A percentile compares a stretch with the other conserved stretches of the same genome.
phyloP scores from a whole-genome alignment of 768 basidiomycete genomes.

The Naganishia antarctica region DNA sequence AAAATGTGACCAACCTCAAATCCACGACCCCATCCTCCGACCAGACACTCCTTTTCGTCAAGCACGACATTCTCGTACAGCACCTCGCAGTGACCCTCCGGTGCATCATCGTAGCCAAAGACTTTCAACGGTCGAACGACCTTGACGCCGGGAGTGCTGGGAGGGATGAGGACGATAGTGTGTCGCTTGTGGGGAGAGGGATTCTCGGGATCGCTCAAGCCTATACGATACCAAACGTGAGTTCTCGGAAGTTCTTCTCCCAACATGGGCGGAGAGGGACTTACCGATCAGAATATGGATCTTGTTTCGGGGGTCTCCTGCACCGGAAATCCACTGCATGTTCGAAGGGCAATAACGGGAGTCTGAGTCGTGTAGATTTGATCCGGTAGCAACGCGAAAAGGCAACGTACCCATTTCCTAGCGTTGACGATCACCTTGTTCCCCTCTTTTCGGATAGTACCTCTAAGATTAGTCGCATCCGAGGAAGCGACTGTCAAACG shows the following conservation, averaged over 20 bases:
- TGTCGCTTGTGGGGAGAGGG: constrained; percentile 73
- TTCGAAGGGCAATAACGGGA: too few relatives aligned
- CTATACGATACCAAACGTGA: too few relatives aligned
- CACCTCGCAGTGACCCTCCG: constrained; percentile 94
- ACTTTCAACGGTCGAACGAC: constrained; percentile 88
- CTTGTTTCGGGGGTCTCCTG: constrained; percentile 82
- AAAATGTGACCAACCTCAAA: constrained; percentile 63
- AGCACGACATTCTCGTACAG: constrained; percentile 91
- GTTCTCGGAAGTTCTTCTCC: neutral
- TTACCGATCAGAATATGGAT: constrained; percentile 93
- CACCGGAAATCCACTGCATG: constrained; percentile 90
- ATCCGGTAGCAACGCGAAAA: too few relatives aligned
- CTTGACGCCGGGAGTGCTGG: constrained; percentile 77
- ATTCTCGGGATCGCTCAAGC: constrained; percentile 71
- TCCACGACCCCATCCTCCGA: constrained; percentile 79
- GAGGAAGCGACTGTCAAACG: constrained; percentile 67
- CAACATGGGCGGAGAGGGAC: constrained; percentile 35
- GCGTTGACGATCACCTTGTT: constrained; percentile 88
- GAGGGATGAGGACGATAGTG: constrained; percentile 90
- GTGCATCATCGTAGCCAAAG: constrained; percentile 90
- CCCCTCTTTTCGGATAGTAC: constrained; percentile 82
- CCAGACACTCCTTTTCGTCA: constrained; percentile 70
- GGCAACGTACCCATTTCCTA: constrained; percentile 88
- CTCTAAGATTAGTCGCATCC: constrained; percentile 77
- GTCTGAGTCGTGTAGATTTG: neutral